A percentile compares a stretch with the other conserved stretches of the same genome.
Conservation (phyloP, 2,329 filamentous ascomycete species). For the Exophiala aquamarina region DNA sequence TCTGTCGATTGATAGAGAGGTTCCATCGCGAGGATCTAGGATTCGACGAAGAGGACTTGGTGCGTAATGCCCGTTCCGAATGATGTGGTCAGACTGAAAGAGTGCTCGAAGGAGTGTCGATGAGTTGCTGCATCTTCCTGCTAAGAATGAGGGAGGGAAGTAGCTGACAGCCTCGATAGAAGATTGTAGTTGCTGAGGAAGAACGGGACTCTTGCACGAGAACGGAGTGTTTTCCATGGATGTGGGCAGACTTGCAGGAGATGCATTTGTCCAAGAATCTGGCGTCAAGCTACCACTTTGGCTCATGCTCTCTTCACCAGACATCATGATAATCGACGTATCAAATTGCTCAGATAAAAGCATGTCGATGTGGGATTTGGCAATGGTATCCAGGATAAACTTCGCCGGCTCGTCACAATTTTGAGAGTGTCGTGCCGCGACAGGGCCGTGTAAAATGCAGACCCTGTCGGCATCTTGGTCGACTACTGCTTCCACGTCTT, state of each 20-base stretch:
- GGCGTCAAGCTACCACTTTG: background rate
- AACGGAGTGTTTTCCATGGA: constrained; percentile 1
- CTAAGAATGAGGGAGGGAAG: constrained; percentile 1
- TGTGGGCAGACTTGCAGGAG: background rate
- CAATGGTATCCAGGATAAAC: constrained; percentile 31
- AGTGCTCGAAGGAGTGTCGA: constrained; percentile 1
- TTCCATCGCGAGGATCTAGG: constrained; percentile 1
- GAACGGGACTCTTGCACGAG: constrained; percentile 1
- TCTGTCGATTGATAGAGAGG: constrained; percentile 2
- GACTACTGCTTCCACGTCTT: constrained; percentile 38
- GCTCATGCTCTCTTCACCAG: too few relatives aligned
- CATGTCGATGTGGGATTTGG: background rate
- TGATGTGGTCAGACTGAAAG: background rate
- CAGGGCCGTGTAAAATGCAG: constrained; percentile 40
- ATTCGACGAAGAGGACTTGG: constrained; percentile 1
- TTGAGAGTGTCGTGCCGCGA: constrained; percentile 31
- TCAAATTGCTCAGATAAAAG: too few relatives aligned
- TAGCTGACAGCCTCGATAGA: background rate
- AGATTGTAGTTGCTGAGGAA: background rate
- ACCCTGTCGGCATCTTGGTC: constrained; percentile 35
- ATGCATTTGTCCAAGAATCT: constrained; percentile 1
- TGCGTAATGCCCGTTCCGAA: constrained; percentile 1
- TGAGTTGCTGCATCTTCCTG: constrained; percentile 3
- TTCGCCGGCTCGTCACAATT: constrained; percentile 29
- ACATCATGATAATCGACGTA: too few relatives aligned